Conservation (phyloP, 1,284 basidiomycete genomes). For the Cryptococcus sp. region DNA sequence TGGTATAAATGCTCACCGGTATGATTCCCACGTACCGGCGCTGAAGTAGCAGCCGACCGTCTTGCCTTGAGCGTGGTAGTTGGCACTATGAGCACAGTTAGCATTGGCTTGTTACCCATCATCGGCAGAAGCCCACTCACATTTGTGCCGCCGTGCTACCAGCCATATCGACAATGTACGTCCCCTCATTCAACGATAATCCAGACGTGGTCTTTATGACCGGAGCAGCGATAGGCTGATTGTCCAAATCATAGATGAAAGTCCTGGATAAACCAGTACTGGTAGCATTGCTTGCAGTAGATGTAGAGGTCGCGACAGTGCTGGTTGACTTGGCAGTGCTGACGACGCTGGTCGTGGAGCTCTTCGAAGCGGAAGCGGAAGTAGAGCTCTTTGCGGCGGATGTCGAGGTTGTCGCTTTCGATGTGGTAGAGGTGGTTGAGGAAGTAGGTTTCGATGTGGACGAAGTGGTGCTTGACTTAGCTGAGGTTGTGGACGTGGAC, state of each 20-base stretch:
- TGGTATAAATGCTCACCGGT: constrained; percentile 11
- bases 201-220: constrained; percentile 21
- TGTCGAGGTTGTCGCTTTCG: not conserved
- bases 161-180: constrained; percentile 32
- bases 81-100: constrained; percentile 6
- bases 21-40: constrained; percentile 44
- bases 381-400: not conserved
- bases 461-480: not conserved
- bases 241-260: constrained; percentile 32
- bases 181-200: constrained; percentile 18
- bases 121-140: constrained; percentile 11
- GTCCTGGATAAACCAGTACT: constrained; percentile 6
- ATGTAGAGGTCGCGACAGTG: not conserved
- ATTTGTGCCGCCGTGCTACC: constrained; percentile 20
- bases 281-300: not conserved
- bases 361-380: not conserved
- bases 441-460: not conserved
- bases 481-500: no score
- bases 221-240: constrained; percentile 21
- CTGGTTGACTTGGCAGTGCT: not conserved
- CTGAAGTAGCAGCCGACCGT: constrained; percentile 51
- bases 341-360: not conserved
- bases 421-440: not conserved
- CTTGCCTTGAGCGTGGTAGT: constrained; percentile 37
- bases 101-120: not conserved